Base-by-base conservation (phyloP, 2,329 filamentous ascomycete genomes). In the Graphiopsis chlorocephala region DNA sequence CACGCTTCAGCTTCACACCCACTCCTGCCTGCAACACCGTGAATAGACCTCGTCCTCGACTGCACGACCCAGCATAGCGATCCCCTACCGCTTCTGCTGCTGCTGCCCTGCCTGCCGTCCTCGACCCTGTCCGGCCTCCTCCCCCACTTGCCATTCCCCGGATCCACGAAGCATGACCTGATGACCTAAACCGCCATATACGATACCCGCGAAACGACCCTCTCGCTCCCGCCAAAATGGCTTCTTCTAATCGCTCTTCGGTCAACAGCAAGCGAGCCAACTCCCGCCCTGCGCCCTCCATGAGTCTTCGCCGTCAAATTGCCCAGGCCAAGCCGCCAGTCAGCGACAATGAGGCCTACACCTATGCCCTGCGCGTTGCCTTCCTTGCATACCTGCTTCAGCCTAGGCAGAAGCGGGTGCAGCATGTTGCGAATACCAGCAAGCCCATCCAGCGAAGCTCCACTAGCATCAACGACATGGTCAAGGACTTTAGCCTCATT, bases 371-470 rank as follows among this genome's bases (percentile, higher is more conserved):
- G 63, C 90, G 95, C 68, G 89, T 91, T 70, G 94, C 94, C 71
- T 97, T 92, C 78, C 90, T 99, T 65, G 86, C 94, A 78, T 96
- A 99, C 78, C 88, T 98, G 52, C 85, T 99, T 61, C 93, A 97
- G 76, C 94, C 95, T 68, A 91, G 93, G 74, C 86, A 91, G 73
- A 95, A 94, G 79, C 88, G 92, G 74, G 91, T 94, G 74, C 92
- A 97, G 80, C 96, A 93, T 84, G 88, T 95, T 48, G 81, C 81
- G 62, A 78, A 79, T 75, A 85, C 68, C 80, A 85, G 86, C 64
- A 85, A 87, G 67, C 81, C 85, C 20, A 77, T 84, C 50, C 87
- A 92, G 78, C 88, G 91, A 66, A 84, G 88, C 66, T 90, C 90
- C 66, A 90, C 85, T 60, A 87, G 85, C 42, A 85, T 96, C 65